A percentile compares a stretch with the other conserved stretches of the same genome.
These are phyloP conservation scores for Leccinum broughii DNA, from an alignment of 768 basidiomycete species.

Conservation along the genomic window DNA sequence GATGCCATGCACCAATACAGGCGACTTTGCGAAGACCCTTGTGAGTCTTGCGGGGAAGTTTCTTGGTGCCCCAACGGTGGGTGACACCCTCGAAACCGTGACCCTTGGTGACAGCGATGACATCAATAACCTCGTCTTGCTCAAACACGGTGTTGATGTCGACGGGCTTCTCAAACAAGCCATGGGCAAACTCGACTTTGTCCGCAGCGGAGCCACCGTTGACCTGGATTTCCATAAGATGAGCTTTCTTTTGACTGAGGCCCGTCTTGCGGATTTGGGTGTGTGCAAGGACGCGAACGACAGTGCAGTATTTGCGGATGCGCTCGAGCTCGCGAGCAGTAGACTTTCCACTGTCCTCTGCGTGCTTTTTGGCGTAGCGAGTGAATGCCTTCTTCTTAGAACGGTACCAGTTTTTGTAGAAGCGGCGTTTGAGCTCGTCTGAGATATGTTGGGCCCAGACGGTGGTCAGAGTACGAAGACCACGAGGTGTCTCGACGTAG, in stretches of 20 bases:
- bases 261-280: constrained; percentile 99
- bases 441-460: constrained; percentile 98
- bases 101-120: constrained; percentile 99
- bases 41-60: constrained; percentile 98
- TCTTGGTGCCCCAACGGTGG: constrained; percentile 99
- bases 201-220: constrained; percentile 95
- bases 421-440: constrained; percentile 96
- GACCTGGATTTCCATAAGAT: constrained; percentile 99
- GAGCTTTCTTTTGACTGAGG: constrained; percentile 98
- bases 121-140: constrained; percentile 94
- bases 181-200: constrained; percentile 95
- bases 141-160: constrained; percentile 87
- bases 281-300: constrained; percentile 99
- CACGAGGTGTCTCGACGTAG: constrained; percentile 99
- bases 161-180: constrained; percentile 95
- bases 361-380: constrained; percentile 99
- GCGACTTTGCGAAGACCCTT: constrained; percentile 99
- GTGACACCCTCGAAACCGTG: constrained; percentile 99
- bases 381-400: constrained; percentile 99
- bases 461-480: constrained; percentile 97
- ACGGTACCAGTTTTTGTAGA: constrained; percentile 99
- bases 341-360: constrained; percentile 91
- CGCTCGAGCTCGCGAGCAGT: constrained; percentile 96
- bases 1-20: constrained; percentile 98
- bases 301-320: constrained; percentile 99